phyloP scores from a whole-genome alignment of 1,139 yeast genomes.

The Taiozyma sp. region DNA sequence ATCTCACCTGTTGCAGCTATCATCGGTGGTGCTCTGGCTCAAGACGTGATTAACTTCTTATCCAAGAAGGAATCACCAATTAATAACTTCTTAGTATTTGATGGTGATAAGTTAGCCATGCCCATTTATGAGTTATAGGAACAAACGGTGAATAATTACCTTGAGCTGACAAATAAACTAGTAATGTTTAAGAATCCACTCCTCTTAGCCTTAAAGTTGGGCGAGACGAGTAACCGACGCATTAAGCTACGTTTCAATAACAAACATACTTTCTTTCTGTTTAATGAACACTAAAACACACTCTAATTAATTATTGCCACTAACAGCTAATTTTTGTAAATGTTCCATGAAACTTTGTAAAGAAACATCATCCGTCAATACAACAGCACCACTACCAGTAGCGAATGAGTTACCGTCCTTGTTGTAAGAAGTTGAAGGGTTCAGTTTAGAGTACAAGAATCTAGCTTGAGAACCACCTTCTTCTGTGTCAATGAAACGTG shows the following conservation, averaged over 20 bases:
- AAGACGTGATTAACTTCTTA: conserved; percentile 81
- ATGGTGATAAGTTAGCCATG: conserved; percentile 67
- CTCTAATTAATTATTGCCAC: conserved; percentile 33
- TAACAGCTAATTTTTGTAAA: conserved; percentile 76
- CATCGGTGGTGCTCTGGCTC: conserved; percentile 86
- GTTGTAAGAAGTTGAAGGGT: conserved; percentile 85
- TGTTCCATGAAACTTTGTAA: conserved; percentile 90
- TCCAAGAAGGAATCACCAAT: conserved; percentile 78
- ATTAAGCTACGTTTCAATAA: not conserved
- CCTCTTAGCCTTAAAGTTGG: too few species aligned
- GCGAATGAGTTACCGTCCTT: conserved; percentile 50
- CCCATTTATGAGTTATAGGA: conserved; percentile 53
- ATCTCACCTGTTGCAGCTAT: conserved; percentile 85
- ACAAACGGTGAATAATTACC: not conserved
- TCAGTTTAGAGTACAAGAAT: conserved; percentile 88
- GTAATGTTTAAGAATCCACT: not conserved
- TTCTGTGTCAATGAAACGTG: conserved; percentile 93
- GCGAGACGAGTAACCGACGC: too few species aligned
- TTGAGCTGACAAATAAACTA: too few species aligned
- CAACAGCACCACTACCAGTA: conserved; percentile 62
- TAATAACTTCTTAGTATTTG: conserved; percentile 74
- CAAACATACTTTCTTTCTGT: not conserved
- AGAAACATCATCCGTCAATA: conserved; percentile 91
- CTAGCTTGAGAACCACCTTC: conserved; percentile 99
- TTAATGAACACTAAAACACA: not conserved